These are phyloP conservation scores for Yarrowia sp. DNA, from an alignment of 805 yeast species.

Conservation along the genomic window DNA sequence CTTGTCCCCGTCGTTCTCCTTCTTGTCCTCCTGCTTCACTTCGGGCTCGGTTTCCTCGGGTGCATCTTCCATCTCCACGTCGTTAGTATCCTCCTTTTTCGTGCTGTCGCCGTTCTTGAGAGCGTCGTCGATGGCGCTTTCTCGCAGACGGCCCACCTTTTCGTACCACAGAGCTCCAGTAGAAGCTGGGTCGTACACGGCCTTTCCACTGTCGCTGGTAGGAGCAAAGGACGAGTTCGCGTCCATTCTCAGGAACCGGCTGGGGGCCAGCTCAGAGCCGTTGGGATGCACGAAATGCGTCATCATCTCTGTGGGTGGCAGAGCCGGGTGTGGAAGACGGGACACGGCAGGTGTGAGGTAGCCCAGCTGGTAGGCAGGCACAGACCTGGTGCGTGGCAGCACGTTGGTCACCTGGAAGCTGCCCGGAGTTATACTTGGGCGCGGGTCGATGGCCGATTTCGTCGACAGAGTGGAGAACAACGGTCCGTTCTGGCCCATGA, in stretches of 20 bases:
- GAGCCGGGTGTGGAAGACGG: constrained; percentile 58
- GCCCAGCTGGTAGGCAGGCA: constrained; percentile 54
- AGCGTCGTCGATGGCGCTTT: constrained; percentile 1
- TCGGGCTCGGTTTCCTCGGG: constrained; percentile 40
- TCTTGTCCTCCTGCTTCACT: constrained; percentile 43
- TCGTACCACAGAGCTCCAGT: constrained; percentile 50
- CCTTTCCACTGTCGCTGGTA: constrained; percentile 62
- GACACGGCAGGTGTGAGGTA: constrained; percentile 56
- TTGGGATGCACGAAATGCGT: constrained; percentile 50
- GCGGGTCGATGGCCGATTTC: constrained; percentile 76
- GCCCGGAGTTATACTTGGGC: constrained; percentile 71
- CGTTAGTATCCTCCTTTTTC: constrained; percentile 40
- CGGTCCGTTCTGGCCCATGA: constrained; percentile 71
- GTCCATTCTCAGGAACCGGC: constrained; percentile 67
- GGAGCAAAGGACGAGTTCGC: constrained; percentile 70
- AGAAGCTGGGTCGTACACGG: constrained; percentile 56
- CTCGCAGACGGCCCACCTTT: constrained; percentile 42
- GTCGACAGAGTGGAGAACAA: constrained; percentile 76
- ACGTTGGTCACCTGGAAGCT: constrained; percentile 72
- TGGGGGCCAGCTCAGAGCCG: constrained; percentile 60
- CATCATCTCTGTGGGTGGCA: constrained; percentile 62
- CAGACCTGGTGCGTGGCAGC: constrained; percentile 59
- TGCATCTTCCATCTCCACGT: constrained; percentile 40
- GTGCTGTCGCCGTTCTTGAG: constrained; percentile 40
- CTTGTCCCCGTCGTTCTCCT: constrained; percentile 42